phyloP scores from a whole-genome alignment of 176 grass and related monocot species.

The Ensete glaucum region DNA sequence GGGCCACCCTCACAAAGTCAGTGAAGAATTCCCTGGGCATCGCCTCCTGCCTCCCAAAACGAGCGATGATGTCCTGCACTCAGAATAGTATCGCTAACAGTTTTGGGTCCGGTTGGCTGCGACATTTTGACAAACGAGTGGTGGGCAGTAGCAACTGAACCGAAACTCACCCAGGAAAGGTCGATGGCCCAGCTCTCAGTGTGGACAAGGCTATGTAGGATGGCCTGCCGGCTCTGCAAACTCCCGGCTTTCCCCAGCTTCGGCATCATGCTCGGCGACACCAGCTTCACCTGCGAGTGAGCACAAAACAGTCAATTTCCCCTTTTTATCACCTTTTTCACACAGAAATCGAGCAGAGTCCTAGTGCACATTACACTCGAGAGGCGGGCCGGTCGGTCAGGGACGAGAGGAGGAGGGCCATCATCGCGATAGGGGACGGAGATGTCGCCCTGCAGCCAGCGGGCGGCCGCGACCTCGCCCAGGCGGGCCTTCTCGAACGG shows the following conservation, averaged over 20 bases:
- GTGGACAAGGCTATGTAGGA: constrained; percentile 84
- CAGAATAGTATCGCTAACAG: not conserved
- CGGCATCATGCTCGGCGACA: constrained; percentile 48
- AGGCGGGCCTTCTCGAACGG: constrained; percentile 74
- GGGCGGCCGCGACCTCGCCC: constrained; percentile 34
- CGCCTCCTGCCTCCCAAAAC: constrained; percentile 41
- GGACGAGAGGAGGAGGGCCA: constrained; percentile 16
- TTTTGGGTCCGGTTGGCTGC: not conserved
- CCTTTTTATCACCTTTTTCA: not conserved
- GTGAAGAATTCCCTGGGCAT: constrained; percentile 83
- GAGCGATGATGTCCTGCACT: constrained; percentile 65
- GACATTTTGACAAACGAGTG: constrained; percentile 2
- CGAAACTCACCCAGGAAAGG: constrained; percentile 48
- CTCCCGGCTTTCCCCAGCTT: constrained; percentile 85
- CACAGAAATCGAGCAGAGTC: not conserved
- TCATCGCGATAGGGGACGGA: constrained; percentile 36
- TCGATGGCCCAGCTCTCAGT: constrained; percentile 97
- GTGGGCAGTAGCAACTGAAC: not conserved
- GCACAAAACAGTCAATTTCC: not conserved
- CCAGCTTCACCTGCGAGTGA: constrained; percentile 27
- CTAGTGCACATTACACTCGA: constrained; percentile 21
- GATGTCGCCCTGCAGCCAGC: constrained; percentile 56
- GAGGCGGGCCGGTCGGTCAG: constrained; percentile 56
- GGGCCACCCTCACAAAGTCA: constrained; percentile 63
- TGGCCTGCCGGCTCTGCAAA: constrained; percentile 63